Evolutionary conservation across 495 filamentous ascomycete species (phyloP).

Genomic region (Penicillium herquei): DNA sequence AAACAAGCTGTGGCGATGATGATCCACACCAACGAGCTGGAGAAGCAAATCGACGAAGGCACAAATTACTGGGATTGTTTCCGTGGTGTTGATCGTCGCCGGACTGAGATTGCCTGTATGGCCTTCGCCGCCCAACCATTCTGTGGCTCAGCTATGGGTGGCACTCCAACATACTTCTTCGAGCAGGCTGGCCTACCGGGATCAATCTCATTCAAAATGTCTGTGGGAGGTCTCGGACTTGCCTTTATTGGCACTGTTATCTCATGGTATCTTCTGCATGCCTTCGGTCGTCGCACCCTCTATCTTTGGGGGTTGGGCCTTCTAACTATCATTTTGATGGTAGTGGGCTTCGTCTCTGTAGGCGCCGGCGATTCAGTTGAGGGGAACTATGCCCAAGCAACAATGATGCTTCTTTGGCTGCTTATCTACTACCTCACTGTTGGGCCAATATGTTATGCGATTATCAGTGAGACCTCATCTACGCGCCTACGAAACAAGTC

Average conservation of each 20-base stretch:
- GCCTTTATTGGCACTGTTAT: conserved; percentile 70
- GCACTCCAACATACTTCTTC: conserved; percentile 64
- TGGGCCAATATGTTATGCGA: conserved; percentile 60
- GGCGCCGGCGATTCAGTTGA: conserved; percentile 29
- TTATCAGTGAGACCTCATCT: conserved; percentile 59
- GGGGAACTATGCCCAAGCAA: conserved; percentile 41
- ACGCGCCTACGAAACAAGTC: conserved; percentile 63
- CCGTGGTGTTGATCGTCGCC: conserved; percentile 64
- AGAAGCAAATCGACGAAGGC: conserved; percentile 60
- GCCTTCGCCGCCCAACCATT: conserved; percentile 72
- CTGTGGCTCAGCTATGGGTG: conserved; percentile 43
- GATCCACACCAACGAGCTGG: conserved; percentile 72
- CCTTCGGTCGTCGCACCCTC: conserved; percentile 55
- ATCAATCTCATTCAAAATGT: conserved; percentile 25
- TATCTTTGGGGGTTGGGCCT: conserved; percentile 49
- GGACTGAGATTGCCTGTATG: conserved; percentile 70
- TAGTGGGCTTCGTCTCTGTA: conserved; percentile 62
- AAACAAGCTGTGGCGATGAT: conserved; percentile 41
- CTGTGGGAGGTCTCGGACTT: conserved; percentile 23
- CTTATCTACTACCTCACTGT: conserved; percentile 57
- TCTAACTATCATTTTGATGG: conserved; percentile 49
- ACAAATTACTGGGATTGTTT: conserved; percentile 72
- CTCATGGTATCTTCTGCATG: conserved; percentile 67
- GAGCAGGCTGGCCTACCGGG: conserved; percentile 55
- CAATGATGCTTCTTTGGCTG: conserved; percentile 56